These are phyloP conservation scores for Castanea mollissima DNA, from an alignment of 306 rosid genomes.

Conservation along the genomic window DNA sequence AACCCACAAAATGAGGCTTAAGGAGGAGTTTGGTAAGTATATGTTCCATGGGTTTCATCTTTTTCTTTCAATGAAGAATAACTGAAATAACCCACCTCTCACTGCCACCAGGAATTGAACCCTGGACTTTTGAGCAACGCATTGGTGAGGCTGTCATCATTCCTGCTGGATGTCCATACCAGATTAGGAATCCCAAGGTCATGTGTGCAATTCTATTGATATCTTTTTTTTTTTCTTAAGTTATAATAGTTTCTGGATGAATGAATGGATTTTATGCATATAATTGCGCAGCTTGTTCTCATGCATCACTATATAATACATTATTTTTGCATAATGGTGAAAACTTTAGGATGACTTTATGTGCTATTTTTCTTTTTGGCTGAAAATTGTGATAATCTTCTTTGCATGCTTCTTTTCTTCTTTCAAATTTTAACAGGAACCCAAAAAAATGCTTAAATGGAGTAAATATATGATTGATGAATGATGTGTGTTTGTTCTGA, in stretches of 20 bases:
- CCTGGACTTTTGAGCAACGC: conserved; percentile 92
- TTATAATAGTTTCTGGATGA: too few relatives aligned
- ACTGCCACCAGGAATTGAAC: conserved; percentile 74
- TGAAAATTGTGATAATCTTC: background rate
- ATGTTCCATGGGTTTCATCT: conserved; percentile 6
- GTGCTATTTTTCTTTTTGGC: background rate
- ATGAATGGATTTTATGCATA: background rate
- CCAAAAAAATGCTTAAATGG: background rate
- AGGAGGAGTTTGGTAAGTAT: conserved; percentile 84
- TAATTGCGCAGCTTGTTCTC: background rate
- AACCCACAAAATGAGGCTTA: conserved; percentile 72
- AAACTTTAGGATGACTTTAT: background rate
- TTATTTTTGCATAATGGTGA: background rate
- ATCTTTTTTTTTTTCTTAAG: background rate
- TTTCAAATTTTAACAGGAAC: background rate
- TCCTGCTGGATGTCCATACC: conserved; percentile 99
- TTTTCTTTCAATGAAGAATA: conserved; percentile 8
- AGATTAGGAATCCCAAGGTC: conserved; percentile 88
- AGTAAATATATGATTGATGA: background rate
- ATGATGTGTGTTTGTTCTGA: background rate
- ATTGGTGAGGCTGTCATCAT: conserved; percentile 95
- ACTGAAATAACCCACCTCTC: conserved; percentile 18
- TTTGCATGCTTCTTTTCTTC: background rate
- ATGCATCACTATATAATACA: background rate
- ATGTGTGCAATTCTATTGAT: conserved; percentile 15